Evolutionary conservation across 495 filamentous ascomycete species (phyloP).

Genomic region (Immersiella caudata): DNA sequence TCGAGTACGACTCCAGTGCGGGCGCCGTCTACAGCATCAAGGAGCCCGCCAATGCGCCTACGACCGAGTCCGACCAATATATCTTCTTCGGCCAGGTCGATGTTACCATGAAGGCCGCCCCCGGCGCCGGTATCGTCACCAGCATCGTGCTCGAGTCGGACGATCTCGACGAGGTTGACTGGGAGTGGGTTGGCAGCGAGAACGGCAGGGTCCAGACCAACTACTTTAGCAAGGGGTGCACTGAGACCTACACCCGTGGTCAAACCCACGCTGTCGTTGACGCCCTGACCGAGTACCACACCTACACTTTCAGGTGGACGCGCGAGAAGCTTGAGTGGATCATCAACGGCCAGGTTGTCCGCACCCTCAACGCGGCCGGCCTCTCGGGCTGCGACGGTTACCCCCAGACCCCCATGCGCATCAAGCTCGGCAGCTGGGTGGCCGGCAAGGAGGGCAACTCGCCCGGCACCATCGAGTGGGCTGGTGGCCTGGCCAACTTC

Average conservation of each 20-base stretch:
- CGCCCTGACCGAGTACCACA: slow-evolving; percentile 71
- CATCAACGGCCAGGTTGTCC: slow-evolving; percentile 72
- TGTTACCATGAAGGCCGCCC: slow-evolving; percentile 65
- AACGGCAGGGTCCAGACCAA: slow-evolving; percentile 76
- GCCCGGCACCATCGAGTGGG: slow-evolving; percentile 84
- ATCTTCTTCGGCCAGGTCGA: slow-evolving; percentile 82
- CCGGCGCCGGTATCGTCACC: slow-evolving; percentile 74
- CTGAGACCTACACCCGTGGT: slow-evolving; percentile 71
- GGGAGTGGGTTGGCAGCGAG: slow-evolving; percentile 76
- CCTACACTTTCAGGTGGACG: slow-evolving; percentile 89
- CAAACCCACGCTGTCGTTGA: slow-evolving; percentile 63
- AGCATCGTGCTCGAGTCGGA: slow-evolving; percentile 87
- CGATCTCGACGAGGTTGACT: slow-evolving; percentile 94
- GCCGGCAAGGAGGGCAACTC: slow-evolving; percentile 71
- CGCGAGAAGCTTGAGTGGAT: slow-evolving; percentile 75
- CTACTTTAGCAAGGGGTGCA: slow-evolving; percentile 94
- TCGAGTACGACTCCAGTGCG: slow-evolving; percentile 64
- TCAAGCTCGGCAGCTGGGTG: slow-evolving; percentile 87
- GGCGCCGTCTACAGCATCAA: slow-evolving; percentile 78
- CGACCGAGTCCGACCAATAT: slow-evolving; percentile 68
- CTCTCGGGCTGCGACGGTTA: slow-evolving; percentile 66
- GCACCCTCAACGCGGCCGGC: slow-evolving; percentile 65
- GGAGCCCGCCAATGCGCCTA: slow-evolving; percentile 74
- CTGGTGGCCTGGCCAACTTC: slow-evolving; percentile 80
- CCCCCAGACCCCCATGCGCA: slow-evolving; percentile 88